Evolutionary conservation across 768 basidiomycete genomes (phyloP).

Genomic region (Calvatia gigantea): DNA sequence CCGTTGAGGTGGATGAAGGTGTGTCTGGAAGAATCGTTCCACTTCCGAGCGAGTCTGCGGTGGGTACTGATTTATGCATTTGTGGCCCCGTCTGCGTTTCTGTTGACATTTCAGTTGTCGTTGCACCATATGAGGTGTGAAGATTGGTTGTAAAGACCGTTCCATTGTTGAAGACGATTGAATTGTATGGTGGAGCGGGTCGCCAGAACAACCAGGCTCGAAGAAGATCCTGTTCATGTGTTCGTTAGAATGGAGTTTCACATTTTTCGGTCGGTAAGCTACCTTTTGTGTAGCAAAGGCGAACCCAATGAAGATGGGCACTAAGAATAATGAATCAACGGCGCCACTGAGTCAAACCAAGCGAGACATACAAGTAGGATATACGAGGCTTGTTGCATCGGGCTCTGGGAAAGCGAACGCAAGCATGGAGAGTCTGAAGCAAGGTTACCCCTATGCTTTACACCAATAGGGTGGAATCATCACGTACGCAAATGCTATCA

Average conservation of each 20-base stretch:
- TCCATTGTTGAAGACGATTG: neutral
- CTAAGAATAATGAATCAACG: neutral
- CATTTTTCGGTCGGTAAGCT: too few species aligned
- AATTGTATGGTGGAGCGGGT: neutral
- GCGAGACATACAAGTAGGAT: neutral
- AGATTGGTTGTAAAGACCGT: neutral
- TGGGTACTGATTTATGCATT: neutral
- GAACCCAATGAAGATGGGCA: constrained; percentile 5
- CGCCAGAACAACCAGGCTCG: constrained; percentile 5
- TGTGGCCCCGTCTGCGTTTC: neutral
- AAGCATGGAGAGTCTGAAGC: neutral
- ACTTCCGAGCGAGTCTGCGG: neutral
- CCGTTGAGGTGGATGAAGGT: neutral
- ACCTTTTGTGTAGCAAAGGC: constrained; percentile 11
- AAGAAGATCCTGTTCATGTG: constrained; percentile 3
- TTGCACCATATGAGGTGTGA: neutral
- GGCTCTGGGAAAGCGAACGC: neutral
- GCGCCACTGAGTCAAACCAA: neutral
- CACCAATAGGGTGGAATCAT: neutral
- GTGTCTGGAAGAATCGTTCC: neutral
- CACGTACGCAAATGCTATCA: constrained; percentile 5
- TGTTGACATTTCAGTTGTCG: neutral
- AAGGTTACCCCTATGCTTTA: neutral
- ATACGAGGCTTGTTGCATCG: neutral
- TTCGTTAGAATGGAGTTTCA: neutral